A percentile compares a stretch with the other conserved stretches of the same genome.
phyloP scores from a whole-genome alignment of 495 filamentous ascomycete genomes.

The Geoglossum glabrum region DNA sequence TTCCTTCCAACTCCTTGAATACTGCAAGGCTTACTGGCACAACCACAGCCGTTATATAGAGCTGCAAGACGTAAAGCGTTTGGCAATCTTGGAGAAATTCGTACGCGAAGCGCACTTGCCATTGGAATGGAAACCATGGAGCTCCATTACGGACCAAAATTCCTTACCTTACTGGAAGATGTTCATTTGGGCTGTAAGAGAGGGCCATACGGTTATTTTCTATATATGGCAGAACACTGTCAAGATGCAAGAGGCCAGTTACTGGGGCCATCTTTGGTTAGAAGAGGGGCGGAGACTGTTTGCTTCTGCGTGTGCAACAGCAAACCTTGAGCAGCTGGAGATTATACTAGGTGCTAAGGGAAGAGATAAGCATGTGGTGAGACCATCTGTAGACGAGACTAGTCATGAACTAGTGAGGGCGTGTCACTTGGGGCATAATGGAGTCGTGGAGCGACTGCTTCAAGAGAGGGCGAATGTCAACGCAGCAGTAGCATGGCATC shows the following conservation, averaged over 20 bases:
- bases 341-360: slow-evolving; percentile 3
- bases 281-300: slow-evolving; percentile 7
- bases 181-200: slow-evolving; percentile 8
- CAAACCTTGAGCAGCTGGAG: slow-evolving; percentile 6
- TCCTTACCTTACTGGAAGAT: slow-evolving; percentile 7
- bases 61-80: slow-evolving; percentile 1
- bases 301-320: slow-evolving; percentile 7
- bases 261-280: slow-evolving; percentile 5
- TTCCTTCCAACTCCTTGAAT: slow-evolving; percentile 6
- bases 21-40: slow-evolving; percentile 8
- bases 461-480: no score
- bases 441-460: slow-evolving; percentile 1
- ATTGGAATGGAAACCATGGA: slow-evolving; percentile 6
- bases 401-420: background rate
- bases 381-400: slow-evolving; percentile 5
- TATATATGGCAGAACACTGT: slow-evolving; percentile 3
- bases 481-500: no score
- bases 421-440: slow-evolving; percentile 8
- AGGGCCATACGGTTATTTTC: slow-evolving; percentile 4
- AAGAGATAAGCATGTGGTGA: background rate
- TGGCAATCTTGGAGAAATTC: slow-evolving; percentile 2
- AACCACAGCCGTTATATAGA: slow-evolving; percentile 7
- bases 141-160: background rate
- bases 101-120: background rate
- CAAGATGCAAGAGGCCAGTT: background rate